Evolutionary conservation across 2,329 filamentous ascomycete genomes (phyloP), one percentile per base, ranked within the genome.

Genomic region (Leptographium flavum): DNA sequence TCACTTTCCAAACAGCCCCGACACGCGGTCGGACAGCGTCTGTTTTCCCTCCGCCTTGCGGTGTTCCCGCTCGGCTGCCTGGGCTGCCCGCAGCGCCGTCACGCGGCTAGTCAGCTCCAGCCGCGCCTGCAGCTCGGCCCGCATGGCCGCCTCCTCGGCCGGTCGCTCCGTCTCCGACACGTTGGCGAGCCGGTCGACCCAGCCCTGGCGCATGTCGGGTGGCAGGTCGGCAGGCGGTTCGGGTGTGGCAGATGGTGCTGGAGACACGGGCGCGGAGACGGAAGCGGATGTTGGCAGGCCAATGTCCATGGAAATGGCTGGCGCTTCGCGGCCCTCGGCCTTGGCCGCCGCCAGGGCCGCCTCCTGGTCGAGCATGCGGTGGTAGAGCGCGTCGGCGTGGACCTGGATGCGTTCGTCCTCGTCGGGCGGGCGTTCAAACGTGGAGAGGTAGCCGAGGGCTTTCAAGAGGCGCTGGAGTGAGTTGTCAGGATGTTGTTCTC

Each of bases 381-480:
- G 83, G 63, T 87, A 98, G 35, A 98, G 71, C 51, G 76, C 77
- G 65, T 98, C 92, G 48, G 90, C 90, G 61, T 95, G 88, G 81
- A 96, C 86, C 63, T 96, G 92, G 50, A 98, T 87, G 54, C 82
- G 76, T 60, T 95, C 88, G 55, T 94, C 84, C 43, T 84, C 73
- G 27, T 79, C 72, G 0, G 71, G 65, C 9, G 80, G 67, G 21
- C 79, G 74, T 38, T 82, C 74, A 50, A 76, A 68, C 23, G 76
- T 76, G 8, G 77, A 75, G 30, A 93, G 73, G 59, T 95, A 96
- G 5, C 92, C 92, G 17, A 98, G 66, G 1, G 88, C 87, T 62
- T 90, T 87, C 25, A 98, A 67, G 54, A 98, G 88, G 61, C 90
- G 83, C 75, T 87, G 50, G 19, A n/a, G 28, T 14, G 5, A 23